Conservation (phyloP, 768 basidiomycete species). For the Termitomyces sp. region DNA sequence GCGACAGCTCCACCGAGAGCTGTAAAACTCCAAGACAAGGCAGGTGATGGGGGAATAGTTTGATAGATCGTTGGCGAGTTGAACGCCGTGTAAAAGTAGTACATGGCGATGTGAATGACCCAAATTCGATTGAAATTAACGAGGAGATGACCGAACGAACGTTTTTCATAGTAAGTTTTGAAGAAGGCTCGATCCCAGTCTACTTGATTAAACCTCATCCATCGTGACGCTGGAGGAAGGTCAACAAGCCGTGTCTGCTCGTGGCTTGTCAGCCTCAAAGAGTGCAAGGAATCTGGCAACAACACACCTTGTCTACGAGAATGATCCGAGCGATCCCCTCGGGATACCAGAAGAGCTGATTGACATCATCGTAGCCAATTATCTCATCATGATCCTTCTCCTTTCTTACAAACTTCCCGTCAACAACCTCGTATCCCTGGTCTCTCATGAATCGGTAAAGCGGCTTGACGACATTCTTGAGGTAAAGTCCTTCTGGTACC, state of each 20-base stretch:
- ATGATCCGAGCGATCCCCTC: constrained; percentile 94
- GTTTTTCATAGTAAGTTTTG: constrained; percentile 98
- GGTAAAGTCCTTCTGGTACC: constrained; percentile 92
- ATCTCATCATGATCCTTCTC: constrained; percentile 92
- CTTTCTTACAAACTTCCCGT: constrained; percentile 89
- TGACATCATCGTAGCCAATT: constrained; percentile 98
- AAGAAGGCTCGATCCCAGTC: constrained; percentile 97
- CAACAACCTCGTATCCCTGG: constrained; percentile 94
- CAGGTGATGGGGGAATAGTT: constrained; percentile 49
- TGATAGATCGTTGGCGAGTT: constrained; percentile 87
- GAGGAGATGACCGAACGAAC: constrained; percentile 92
- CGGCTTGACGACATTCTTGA: constrained; percentile 86
- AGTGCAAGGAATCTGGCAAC: background rate
- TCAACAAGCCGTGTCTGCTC: constrained; percentile 84
- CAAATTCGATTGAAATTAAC: constrained; percentile 99
- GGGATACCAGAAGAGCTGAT: constrained; percentile 99
- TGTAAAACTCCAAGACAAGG: constrained; percentile 89
- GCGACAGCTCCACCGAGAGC: constrained; percentile 95
- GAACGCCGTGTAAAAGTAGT: constrained; percentile 94
- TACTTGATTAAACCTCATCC: constrained; percentile 94
- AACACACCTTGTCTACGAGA: constrained; percentile 76
- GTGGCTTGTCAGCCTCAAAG: constrained; percentile 3
- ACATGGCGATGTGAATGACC: constrained; percentile 94
- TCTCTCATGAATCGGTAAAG: constrained; percentile 95
- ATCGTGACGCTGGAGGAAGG: constrained; percentile 84